phyloP scores from a whole-genome alignment of 805 yeast genomes.

The Candida silvatica region DNA sequence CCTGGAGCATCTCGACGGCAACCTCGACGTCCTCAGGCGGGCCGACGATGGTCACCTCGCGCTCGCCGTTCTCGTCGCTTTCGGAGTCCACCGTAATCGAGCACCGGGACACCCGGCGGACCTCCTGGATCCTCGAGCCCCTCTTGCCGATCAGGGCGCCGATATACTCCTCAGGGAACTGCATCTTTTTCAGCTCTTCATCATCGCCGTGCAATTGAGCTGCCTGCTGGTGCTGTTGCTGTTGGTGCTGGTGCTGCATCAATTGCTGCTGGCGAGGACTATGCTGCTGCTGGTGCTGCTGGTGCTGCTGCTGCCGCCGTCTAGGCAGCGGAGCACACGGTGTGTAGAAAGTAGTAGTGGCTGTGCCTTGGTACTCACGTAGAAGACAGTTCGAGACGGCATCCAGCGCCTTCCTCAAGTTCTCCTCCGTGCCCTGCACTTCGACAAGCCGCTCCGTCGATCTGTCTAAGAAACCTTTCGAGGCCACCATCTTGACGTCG shows the following conservation, averaged over 20 bases:
- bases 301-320: conserved; percentile 1
- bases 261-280: too few relatives aligned
- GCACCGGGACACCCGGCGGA: conserved; percentile 72
- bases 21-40: conserved; percentile 43
- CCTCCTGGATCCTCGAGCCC: conserved; percentile 81
- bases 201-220: not conserved
- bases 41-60: conserved; percentile 69
- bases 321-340: conserved; percentile 28
- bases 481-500: conserved; percentile 76
- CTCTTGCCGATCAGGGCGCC: conserved; percentile 86
- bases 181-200: conserved; percentile 32
- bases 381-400: conserved; percentile 62
- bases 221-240: too few relatives aligned
- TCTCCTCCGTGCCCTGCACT: conserved; percentile 68
- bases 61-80: conserved; percentile 50
- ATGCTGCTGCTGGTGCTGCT: not conserved
- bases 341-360: conserved; percentile 55
- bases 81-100: conserved; percentile 64
- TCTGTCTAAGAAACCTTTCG: conserved; percentile 72
- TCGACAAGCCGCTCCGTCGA: conserved; percentile 84
- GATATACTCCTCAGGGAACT: conserved; percentile 73
- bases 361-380: conserved; percentile 63
- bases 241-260: not conserved
- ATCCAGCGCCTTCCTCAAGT: conserved; percentile 48
- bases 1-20: conserved; percentile 46